phyloP scores from a whole-genome alignment of 1,284 basidiomycete genomes.

The Microbotryum intermedium region DNA sequence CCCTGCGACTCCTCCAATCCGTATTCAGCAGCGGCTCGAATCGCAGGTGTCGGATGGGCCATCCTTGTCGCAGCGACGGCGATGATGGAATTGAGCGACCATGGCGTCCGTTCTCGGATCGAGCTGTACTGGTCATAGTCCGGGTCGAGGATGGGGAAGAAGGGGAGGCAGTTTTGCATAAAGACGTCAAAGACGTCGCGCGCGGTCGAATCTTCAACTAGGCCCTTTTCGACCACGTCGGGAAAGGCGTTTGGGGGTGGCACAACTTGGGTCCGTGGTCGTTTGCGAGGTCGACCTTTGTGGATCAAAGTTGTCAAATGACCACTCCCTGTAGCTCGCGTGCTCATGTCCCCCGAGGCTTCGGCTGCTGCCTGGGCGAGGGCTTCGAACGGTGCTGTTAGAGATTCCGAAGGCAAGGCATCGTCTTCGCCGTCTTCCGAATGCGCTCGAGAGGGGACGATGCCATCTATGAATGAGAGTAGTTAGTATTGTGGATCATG shows the following conservation, averaged over 20 bases:
- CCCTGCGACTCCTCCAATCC: conserved; percentile 12
- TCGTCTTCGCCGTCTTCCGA: conserved; percentile 8
- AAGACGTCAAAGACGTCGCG: conserved; percentile 3
- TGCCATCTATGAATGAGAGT: not conserved
- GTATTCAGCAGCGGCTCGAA: conserved; percentile 3
- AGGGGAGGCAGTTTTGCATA: conserved; percentile 3
- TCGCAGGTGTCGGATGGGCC: not conserved
- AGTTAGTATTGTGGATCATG: not conserved
- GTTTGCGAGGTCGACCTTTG: not conserved
- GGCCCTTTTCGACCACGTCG: conserved; percentile 5
- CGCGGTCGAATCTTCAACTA: not conserved
- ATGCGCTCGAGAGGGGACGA: conserved; percentile 1
- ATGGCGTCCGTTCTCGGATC: conserved; percentile 8
- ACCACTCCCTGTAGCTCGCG: not conserved
- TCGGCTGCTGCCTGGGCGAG: conserved; percentile 11
- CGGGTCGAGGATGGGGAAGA: conserved; percentile 14
- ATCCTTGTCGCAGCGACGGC: conserved; percentile 1
- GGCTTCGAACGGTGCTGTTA: conserved; percentile 16
- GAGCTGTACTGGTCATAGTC: conserved; percentile 3
- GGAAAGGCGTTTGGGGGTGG: conserved; percentile 15
- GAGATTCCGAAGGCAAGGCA: not conserved
- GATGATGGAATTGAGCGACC: conserved; percentile 9
- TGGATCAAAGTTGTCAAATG: not conserved
- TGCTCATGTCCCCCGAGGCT: not conserved
- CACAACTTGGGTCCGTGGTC: not conserved